Base-by-base conservation (phyloP, 176 grass and related monocot genomes). In the Musa troglodytarum region DNA sequence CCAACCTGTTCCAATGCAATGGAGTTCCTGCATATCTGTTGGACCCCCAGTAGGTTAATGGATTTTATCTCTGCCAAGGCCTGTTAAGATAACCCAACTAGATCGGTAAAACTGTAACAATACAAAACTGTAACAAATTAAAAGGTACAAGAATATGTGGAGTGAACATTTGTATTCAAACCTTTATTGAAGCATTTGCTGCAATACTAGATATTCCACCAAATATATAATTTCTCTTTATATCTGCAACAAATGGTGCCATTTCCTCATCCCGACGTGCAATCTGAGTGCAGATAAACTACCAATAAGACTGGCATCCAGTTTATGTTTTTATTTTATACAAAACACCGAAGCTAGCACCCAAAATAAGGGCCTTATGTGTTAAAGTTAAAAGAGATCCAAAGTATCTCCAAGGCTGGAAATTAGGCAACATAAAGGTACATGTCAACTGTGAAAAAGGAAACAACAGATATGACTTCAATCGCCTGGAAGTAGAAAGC, bases 21-120 rank as follows among this genome's bases (percentile, higher is more conserved):
- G 12, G 86, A 93, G 73, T 98, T 98, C 77, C 88, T 98, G 84
- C 95, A 98, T 86, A 98, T 94, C 85, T 98, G 95, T 74, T 98
- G 95, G 54, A 98, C 95, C 26, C 95, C 95, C 77, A 98, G 76
- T 77, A 98, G 78, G 73, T 98, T 98, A 74, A 98, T 94, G 63
- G 90, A 98, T 82, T 85, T 98, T 83, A 98, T 98, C 74, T 93
- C 86, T 84, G 84, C 75, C 16, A 98, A 84, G 75, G 90, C 95
- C 94, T 96, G 77, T 71, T 81, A 29, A 2, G 79, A 77, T 11
- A 81, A 58, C 11, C 49, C 49, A n/a, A 52, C 77, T 67, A 81
- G 62, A 72, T 64, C 16, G 73, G 68, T 77, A 26, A 72, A 73
- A 52, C 69, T 86, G 9, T 54, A 2, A 17, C 1, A 19, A 56